Base-by-base conservation (phyloP, 306 rosid genomes). In the Alnus rubra region DNA sequence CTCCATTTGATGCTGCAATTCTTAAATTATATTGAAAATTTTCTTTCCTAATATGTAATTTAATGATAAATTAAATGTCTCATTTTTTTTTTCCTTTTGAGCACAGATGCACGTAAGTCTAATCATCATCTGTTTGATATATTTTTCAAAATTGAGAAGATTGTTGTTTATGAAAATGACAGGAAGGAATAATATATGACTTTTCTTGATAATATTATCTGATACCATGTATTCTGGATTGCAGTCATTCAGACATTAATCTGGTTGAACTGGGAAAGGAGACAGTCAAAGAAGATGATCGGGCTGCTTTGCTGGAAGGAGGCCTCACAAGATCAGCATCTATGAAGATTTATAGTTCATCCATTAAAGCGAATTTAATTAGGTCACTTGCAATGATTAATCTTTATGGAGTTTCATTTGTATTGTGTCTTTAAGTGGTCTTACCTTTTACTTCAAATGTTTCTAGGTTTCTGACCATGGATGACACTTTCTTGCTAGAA, bases 391-490 rank as follows among this genome's bases (percentile, higher is more conserved):
- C 69, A 64, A 58, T 54, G 37, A 71, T 77, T 49, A 71, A 39
- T 67, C 16, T 50, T 75, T 73, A 67, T 60, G 59, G 77, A 75
- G 0, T 87, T 79, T 64, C 58, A 54, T 68, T 54, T 68, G 69
- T 74, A 60, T 78, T 53, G 65, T 81, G 18, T 62, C 55, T 48
- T 79, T 73, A 47, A 58, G 69, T 47, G 76, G 69, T 72, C 83
- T 85, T 76, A 80, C 64, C 69, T 77, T 73, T 54, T 86, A 54
- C 79, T 56, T 64, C 78, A 76, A 73, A 73, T 75, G 53, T 74
- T 76, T 82, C 71, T 80, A 96, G 99, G 94, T 96, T 96, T 86
- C 72, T 93, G 85, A 91, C 97, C 44, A 83, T 96, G 97, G 99
- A 96, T 67, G 99, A 93, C 58, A 80, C 93, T 37, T 96, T 96